These are phyloP conservation scores for Kurtzmaniella quercitrusa DNA, from an alignment of 1,139 yeast genomes.

Conservation along the genomic window DNA sequence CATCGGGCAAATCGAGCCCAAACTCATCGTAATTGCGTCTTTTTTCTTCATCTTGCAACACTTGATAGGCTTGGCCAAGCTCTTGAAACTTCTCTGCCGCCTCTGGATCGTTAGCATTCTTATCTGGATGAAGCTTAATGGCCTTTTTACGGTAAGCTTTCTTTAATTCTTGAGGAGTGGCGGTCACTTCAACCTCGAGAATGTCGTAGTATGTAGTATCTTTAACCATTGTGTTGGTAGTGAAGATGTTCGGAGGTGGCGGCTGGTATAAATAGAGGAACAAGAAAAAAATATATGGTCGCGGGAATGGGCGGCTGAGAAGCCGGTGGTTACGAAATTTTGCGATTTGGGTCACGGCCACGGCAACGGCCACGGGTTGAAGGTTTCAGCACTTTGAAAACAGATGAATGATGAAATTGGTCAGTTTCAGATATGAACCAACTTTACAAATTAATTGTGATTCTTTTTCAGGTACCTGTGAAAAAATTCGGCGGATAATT, in stretches of 20 bases:
- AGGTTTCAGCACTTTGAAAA: too few species aligned
- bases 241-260: neutral
- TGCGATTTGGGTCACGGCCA: neutral
- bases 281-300: neutral
- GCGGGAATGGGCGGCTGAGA: neutral
- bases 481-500: too few species aligned
- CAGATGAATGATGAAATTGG: too few species aligned
- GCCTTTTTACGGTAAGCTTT: constrained; percentile 92
- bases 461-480: too few species aligned
- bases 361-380: neutral
- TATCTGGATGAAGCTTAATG: constrained; percentile 88
- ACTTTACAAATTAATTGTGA: too few species aligned
- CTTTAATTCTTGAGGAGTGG: constrained; percentile 80
- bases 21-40: constrained; percentile 40
- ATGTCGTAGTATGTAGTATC: constrained; percentile 88
- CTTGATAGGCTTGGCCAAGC: constrained; percentile 51
- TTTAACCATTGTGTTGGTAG: constrained; percentile 70
- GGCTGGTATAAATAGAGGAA: neutral
- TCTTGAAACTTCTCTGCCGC: constrained; percentile 72
- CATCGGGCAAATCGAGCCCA: constrained; percentile 33
- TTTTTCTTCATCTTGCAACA: constrained; percentile 33
- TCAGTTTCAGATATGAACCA: too few species aligned
- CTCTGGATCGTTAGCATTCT: constrained; percentile 80
- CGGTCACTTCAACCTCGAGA: constrained; percentile 63
- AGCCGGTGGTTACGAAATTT: neutral